These are phyloP conservation scores for Pleurostoma richardsiae DNA, from an alignment of 2,329 filamentous ascomycete species.

Conservation along the genomic window DNA sequence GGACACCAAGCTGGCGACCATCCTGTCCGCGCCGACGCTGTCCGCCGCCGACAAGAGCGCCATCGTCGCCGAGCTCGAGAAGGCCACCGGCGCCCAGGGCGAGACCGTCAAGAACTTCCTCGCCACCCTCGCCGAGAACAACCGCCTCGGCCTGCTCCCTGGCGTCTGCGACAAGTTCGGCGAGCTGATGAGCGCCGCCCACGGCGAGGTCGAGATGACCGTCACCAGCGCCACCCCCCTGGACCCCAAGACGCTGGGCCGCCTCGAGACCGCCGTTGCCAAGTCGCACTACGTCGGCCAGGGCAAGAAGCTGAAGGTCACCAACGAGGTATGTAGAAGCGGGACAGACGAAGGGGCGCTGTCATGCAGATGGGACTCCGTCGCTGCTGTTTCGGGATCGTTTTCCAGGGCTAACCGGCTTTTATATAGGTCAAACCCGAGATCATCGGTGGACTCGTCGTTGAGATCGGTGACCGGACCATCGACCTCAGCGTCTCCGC, in stretches of 20 bases:
- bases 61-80: constrained; percentile 83
- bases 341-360: not conserved
- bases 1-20: constrained; percentile 72
- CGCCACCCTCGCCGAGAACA: constrained; percentile 87
- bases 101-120: constrained; percentile 94
- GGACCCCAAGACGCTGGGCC: constrained; percentile 78
- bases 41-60: constrained; percentile 72
- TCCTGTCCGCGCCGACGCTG: constrained; percentile 80
- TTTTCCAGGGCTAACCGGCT: constrained; percentile 7
- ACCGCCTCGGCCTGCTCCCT: constrained; percentile 79
- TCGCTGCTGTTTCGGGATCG: not conserved
- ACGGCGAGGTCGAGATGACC: constrained; percentile 88
- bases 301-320: constrained; percentile 96
- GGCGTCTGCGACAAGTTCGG: constrained; percentile 83
- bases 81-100: constrained; percentile 69
- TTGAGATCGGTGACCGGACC: constrained; percentile 96
- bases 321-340: constrained; percentile 62
- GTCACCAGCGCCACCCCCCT: constrained; percentile 87
- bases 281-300: constrained; percentile 85
- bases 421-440: constrained; percentile 79
- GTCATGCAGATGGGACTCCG: no score
- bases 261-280: constrained; percentile 80
- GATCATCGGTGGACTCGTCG: constrained; percentile 86
- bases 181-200: constrained; percentile 80
- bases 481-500: constrained; percentile 94